Conservation (phyloP, 2,329 filamentous ascomycete species). For the Aspergillus hortae region DNA sequence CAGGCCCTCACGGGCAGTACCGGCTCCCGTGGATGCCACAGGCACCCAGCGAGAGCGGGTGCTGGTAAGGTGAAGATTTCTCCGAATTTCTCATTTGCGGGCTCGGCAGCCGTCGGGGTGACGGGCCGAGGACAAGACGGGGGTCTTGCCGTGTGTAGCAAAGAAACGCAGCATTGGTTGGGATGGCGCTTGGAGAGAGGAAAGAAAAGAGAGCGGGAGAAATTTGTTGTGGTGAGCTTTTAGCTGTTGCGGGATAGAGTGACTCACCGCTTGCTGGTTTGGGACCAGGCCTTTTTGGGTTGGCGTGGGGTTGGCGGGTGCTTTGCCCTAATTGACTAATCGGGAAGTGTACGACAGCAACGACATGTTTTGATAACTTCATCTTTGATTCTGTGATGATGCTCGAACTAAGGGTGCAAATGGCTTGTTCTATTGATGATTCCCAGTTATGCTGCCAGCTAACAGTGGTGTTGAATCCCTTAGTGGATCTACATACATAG, state of each 20-base stretch:
- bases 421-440: too few relatives aligned
- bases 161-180: constrained; percentile 93
- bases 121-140: constrained; percentile 11
- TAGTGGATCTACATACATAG: too few relatives aligned
- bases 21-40: constrained; percentile 16
- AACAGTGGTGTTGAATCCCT: too few relatives aligned
- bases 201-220: constrained; percentile 26
- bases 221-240: constrained; percentile 6
- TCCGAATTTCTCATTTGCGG: constrained; percentile 98
- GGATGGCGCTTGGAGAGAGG: constrained; percentile 67
- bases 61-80: constrained; percentile 71
- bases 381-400: too few relatives aligned
- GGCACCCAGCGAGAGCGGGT: constrained; percentile 34
- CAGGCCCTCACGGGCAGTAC: constrained; percentile 80
- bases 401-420: too few relatives aligned
- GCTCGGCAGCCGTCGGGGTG: constrained; percentile 7
- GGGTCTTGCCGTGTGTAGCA: constrained; percentile 65
- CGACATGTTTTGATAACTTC: too few relatives aligned
- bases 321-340: not conserved
- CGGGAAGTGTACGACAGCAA: not conserved
- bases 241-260: constrained; percentile 1
- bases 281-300: not conserved
- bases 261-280: constrained; percentile 16
- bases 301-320: constrained; percentile 15
- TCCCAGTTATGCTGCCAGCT: too few relatives aligned